Percentiles rank a stretch among this genome's conserved stretches.
Evolutionary conservation across 495 filamentous ascomycete species (phyloP).

Genomic region (Podospora pseudoanserina): DNA sequence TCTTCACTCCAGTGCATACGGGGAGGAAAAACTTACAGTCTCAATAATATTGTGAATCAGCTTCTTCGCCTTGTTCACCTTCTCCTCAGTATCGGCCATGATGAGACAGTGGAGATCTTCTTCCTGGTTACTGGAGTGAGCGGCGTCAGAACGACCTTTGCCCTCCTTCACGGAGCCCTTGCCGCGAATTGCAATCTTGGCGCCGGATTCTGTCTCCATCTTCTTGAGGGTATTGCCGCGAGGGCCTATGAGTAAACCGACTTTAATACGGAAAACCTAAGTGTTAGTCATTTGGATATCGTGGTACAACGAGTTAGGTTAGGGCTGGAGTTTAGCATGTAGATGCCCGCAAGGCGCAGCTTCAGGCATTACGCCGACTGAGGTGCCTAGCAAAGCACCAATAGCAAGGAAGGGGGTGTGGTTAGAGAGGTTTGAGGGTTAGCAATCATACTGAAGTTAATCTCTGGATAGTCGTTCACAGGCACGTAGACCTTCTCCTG

Average conservation of each 20-base stretch:
- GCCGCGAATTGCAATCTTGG: conserved; percentile 98
- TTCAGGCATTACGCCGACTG: conserved; percentile 27
- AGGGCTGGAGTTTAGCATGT: conserved; percentile 39
- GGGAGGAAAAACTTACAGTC: conserved; percentile 62
- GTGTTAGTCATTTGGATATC: conserved; percentile 74
- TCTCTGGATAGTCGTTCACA: conserved; percentile 99
- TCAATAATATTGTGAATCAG: conserved; percentile 97
- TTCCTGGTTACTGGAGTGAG: conserved; percentile 99
- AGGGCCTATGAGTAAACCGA: conserved; percentile 99
- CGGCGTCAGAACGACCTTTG: conserved; percentile 96
- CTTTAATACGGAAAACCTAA: conserved; percentile 84
- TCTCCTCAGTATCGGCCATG: conserved; percentile 98
- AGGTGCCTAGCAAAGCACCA: conserved; percentile 36
- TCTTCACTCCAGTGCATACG: not conserved
- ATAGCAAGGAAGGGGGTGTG: conserved; percentile 41
- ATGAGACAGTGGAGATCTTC: conserved; percentile 98
- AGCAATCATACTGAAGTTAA: conserved; percentile 99
- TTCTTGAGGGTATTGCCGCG: conserved; percentile 99
- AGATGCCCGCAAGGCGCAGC: conserved; percentile 31
- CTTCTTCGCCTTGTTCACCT: conserved; percentile 97
- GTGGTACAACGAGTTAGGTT: conserved; percentile 35
- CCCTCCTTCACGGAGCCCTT: conserved; percentile 99
- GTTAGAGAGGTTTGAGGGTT: conserved; percentile 86
- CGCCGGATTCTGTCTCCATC: conserved; percentile 94
- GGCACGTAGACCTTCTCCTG: conserved; percentile 99